Base-by-base conservation (phyloP, 768 basidiomycete genomes). In the Lentinus tigrinus region DNA sequence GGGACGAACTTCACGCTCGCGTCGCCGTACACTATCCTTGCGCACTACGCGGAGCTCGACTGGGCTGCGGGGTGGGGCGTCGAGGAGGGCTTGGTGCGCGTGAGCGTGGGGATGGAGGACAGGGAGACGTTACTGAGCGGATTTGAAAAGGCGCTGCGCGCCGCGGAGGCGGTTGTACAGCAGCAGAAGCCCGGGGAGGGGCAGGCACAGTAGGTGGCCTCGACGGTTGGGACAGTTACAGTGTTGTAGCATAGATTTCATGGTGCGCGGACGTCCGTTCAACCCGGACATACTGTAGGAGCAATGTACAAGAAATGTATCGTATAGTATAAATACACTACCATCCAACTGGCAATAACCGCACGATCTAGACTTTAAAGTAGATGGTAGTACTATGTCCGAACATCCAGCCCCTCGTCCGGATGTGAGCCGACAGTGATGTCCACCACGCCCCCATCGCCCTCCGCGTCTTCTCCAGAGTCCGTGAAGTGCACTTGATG, bases 1-100 rank as follows among this genome's bases (percentile, higher is more conserved):
- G 96, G 96, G 2, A 98, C 96, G 21, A 97, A 93, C 78, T 98
- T 98, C 71, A 98, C 96, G 2, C 80, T 98, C 28, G 93, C 94
- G 31, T 95, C 87, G 63, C 96, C 95, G 24, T 98, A 93, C 70
- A 91, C 93, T 10, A 85, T 98, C 57, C 78, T 99, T 24, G 96
- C 92, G 37, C 96, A 98, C 72, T 98, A 85, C 63, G 69, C 74
- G 0, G 96, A 99, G 73, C 75, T 96, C 61, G 91, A 89, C 37
- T 99, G 96, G 96, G 96, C 95, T 16, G 87, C 83, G 49, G 75
- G 79, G 60, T 96, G 84, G 73, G 95, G 92, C 19, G 92, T 99
- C 13, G 92, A 96, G 67, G 76, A 76, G 52, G 86, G 85, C 4
- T 73, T 99, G 43, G 91, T 99, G 10, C 79, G 96, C 57, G 82